Percentiles rank a stretch among this genome's conserved stretches.
Evolutionary conservation across 257 asterid genomes (phyloP).

Genomic region (Solanum chilense): DNA sequence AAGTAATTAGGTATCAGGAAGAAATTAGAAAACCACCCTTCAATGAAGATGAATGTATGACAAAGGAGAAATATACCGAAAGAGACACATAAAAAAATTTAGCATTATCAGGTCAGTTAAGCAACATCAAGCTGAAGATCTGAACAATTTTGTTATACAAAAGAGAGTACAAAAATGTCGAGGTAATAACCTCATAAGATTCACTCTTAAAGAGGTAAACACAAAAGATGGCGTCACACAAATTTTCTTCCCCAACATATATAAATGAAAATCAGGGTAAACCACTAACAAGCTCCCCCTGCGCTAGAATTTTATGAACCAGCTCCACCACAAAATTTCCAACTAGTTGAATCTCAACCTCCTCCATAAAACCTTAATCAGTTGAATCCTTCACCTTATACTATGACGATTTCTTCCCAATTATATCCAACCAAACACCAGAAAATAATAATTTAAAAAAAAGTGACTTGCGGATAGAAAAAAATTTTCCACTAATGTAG

Average conservation of each 20-base stretch:
- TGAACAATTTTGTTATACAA: background rate
- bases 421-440: background rate
- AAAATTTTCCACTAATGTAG: background rate
- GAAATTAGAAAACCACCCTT: background rate
- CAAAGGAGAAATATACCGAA: background rate
- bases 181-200: background rate
- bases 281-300: background rate
- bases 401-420: background rate
- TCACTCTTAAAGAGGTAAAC: background rate
- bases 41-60: background rate
- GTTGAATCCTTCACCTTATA: background rate
- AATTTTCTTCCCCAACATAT: background rate
- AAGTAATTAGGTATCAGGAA: background rate
- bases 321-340: background rate
- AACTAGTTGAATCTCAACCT: background rate
- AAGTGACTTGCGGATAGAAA: background rate
- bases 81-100: background rate
- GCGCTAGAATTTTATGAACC: background rate
- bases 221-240: background rate
- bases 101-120: background rate
- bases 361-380: background rate
- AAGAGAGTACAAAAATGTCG: background rate
- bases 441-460: background rate
- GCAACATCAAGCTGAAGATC: background rate
- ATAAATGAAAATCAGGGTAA: background rate